Evolutionary conservation across 805 yeast genomes (phyloP).

Genomic region (Diddensiella santjacobensis): DNA sequence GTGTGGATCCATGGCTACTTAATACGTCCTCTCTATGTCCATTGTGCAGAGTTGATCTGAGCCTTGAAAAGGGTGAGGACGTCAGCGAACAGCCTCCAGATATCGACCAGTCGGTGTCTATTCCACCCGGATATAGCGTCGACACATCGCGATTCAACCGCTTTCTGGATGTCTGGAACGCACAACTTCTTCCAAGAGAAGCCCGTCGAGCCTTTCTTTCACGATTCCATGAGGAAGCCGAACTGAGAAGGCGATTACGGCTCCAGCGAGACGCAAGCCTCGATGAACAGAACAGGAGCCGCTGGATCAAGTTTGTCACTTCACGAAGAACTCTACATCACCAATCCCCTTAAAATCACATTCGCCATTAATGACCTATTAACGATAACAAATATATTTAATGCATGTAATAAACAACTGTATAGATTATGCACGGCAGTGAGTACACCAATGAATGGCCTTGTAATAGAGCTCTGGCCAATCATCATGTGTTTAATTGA

Average conservation of each 20-base stretch:
- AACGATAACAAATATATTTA: too few species aligned
- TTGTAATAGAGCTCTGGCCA: too few species aligned
- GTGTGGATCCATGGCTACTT: constrained; percentile 80
- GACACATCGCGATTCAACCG: constrained; percentile 27
- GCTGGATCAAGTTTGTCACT: constrained; percentile 23
- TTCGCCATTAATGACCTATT: too few species aligned
- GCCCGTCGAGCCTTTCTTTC: constrained; percentile 27
- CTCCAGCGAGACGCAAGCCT: constrained; percentile 10
- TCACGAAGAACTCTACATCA: constrained; percentile 17
- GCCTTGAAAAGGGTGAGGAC: constrained; percentile 22
- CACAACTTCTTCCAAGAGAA: constrained; percentile 30
- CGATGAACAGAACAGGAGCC: constrained; percentile 19
- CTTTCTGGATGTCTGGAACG: constrained; percentile 31
- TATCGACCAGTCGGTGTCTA: constrained; percentile 1
- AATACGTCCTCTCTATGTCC: constrained; percentile 79
- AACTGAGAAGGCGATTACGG: constrained; percentile 22
- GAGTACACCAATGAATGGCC: too few species aligned
- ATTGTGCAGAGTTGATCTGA: constrained; percentile 67
- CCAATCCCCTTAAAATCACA: not conserved
- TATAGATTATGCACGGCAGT: too few species aligned
- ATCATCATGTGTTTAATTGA: too few species aligned
- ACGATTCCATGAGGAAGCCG: constrained; percentile 28
- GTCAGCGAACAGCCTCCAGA: constrained; percentile 22
- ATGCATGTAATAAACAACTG: too few species aligned
- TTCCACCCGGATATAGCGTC: constrained; percentile 20